Percentiles rank a stretch among this genome's conserved stretches.
Evolutionary conservation across 176 grass and related monocot genomes (phyloP).

Genomic region (Triticum turgidum): DNA sequence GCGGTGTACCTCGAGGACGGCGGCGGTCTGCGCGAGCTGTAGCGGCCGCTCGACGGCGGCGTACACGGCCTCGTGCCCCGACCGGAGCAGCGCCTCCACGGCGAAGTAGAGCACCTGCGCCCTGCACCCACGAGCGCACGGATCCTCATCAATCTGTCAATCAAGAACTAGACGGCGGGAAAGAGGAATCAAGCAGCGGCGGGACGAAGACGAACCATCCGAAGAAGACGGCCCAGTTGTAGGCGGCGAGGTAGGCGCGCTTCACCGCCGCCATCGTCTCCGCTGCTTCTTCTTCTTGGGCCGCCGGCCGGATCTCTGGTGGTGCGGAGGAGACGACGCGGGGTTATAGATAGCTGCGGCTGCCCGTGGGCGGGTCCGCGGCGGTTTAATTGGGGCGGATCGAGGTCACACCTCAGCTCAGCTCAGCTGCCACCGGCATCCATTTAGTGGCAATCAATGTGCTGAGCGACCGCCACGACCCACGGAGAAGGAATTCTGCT

Average conservation of each 20-base stretch:
- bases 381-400: background rate
- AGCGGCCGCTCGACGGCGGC: slow-evolving; percentile 57
- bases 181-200: background rate
- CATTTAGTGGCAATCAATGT: background rate
- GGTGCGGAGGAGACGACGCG: background rate
- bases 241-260: slow-evolving; percentile 56
- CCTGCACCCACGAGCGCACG: background rate
- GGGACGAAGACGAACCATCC: slow-evolving; percentile 40
- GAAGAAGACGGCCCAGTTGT: slow-evolving; percentile 59
- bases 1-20: slow-evolving; percentile 51
- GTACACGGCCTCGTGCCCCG: slow-evolving; percentile 47
- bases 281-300: background rate
- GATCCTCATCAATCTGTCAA: background rate
- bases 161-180: background rate
- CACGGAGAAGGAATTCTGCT: background rate
- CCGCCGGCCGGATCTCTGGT: background rate
- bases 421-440: background rate
- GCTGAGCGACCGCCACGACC: background rate
- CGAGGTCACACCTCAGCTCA: background rate
- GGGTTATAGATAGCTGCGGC: background rate
- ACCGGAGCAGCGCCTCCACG: slow-evolving; percentile 33
- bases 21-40: slow-evolving; percentile 64
- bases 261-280: slow-evolving; percentile 42
- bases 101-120: slow-evolving; percentile 55
- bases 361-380: too few relatives aligned